A percentile compares a stretch with the other conserved stretches of the same genome.
Evolutionary conservation across 192 early-diverging fungal species (phyloP).

Genomic region (Podila minutissima): DNA sequence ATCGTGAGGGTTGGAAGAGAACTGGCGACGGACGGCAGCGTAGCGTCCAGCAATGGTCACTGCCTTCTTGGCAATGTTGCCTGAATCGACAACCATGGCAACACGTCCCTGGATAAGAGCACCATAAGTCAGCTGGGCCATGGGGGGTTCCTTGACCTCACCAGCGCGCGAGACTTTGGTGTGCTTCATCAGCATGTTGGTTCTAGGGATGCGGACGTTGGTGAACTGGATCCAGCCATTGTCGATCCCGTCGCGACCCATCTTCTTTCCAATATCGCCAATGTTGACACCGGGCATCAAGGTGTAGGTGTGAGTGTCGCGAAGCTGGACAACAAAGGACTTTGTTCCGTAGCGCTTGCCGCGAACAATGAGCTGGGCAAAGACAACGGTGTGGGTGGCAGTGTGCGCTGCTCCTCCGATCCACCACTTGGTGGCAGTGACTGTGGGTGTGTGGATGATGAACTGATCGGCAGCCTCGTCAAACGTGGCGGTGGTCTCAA

Average conservation of each 20-base stretch:
- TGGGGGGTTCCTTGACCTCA: constrained; percentile 78
- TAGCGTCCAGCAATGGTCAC: constrained; percentile 93
- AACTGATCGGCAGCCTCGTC: constrained; percentile 80
- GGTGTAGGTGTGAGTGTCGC: constrained; percentile 79
- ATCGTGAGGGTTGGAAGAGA: constrained; percentile 67
- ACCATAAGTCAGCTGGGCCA: constrained; percentile 86
- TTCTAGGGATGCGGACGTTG: constrained; percentile 86
- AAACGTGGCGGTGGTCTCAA: constrained; percentile 92
- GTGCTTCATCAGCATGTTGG: constrained; percentile 93
- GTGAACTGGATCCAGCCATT: constrained; percentile 95
- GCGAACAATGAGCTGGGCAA: constrained; percentile 84
- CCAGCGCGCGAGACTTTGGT: constrained; percentile 85
- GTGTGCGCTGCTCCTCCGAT: constrained; percentile 92
- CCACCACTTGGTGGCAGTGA: constrained; percentile 96
- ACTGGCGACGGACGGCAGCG: constrained; percentile 90
- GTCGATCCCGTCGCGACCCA: constrained; percentile 89
- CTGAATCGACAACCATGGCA: constrained; percentile 84
- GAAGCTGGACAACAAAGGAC: constrained; percentile 88
- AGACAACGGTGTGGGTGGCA: constrained; percentile 82
- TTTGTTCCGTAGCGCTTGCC: constrained; percentile 85
- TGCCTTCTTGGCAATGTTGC: constrained; percentile 87
- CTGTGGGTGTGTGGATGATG: constrained; percentile 75
- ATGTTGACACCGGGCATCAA: constrained; percentile 86
- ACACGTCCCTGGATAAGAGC: constrained; percentile 85
- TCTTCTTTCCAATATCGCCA: constrained; percentile 94